A percentile compares a stretch with the other conserved stretches of the same genome.
phyloP scores from a whole-genome alignment of 2,329 filamentous ascomycete species.

The Setomelanomma holmii region DNA sequence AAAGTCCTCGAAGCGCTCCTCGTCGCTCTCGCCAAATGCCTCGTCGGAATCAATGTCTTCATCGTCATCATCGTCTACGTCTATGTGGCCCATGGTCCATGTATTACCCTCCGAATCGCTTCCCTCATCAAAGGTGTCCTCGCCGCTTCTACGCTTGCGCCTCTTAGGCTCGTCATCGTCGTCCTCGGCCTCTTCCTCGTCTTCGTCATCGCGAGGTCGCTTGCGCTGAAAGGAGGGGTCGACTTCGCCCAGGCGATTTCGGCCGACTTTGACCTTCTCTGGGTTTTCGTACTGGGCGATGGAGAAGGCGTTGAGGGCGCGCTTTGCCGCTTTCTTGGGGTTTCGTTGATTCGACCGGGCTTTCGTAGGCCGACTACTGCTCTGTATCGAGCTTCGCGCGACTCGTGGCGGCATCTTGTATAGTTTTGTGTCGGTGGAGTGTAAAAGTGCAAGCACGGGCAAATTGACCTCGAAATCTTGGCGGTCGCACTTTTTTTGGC shows the following conservation, averaged over 20 bases:
- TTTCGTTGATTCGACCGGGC: conserved; percentile 43
- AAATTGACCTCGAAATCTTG: conserved; percentile 32
- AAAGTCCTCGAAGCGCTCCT: conserved; percentile 82
- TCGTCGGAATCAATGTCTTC: conserved; percentile 77
- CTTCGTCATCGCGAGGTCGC: conserved; percentile 56
- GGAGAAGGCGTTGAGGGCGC: conserved; percentile 67
- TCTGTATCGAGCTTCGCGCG: conserved; percentile 47
- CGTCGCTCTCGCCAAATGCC: conserved; percentile 87
- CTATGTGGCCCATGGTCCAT: conserved; percentile 78
- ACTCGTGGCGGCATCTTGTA: conserved; percentile 55
- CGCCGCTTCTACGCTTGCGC: conserved; percentile 31
- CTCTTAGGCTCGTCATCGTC: conserved; percentile 43
- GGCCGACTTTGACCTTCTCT: conserved; percentile 60
- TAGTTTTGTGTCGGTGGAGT: no score
- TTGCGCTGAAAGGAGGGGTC: conserved; percentile 53
- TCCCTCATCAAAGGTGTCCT: conserved; percentile 71
- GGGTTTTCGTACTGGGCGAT: conserved; percentile 67
- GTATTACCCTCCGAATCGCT: conserved; percentile 87
- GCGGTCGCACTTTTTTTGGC: conserved; percentile 27
- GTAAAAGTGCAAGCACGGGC: conserved; percentile 4
- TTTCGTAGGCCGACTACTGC: conserved; percentile 38
- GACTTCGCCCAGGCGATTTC: conserved; percentile 64
- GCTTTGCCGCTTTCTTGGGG: conserved; percentile 59
- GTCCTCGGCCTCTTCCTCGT: conserved; percentile 49
- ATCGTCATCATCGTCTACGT: conserved; percentile 66